Evolutionary conservation across 768 basidiomycete genomes (phyloP), one percentile per base, ranked within the genome.

Genomic region (Termitomyces sp.): DNA sequence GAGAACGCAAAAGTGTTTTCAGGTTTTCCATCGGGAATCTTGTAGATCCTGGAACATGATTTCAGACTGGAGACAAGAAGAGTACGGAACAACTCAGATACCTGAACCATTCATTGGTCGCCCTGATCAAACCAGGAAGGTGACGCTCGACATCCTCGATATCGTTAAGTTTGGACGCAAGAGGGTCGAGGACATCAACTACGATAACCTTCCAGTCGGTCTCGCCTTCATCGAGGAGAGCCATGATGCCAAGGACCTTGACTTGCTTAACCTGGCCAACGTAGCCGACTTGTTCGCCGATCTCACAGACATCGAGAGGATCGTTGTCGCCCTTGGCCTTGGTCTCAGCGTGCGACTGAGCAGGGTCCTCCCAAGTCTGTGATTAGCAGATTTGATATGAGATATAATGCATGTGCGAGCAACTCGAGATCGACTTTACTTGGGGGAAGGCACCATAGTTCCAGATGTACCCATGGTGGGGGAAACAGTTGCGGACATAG

Each of bases 151-250:
- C 94, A 68, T 99, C 97, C 77, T 98, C 97, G 56, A 98, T 91
- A 73, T 99, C 97, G 74, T 98, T 99, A 69, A 99, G 83, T 74
- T 96, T 92, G 69, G 90, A 80, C 16, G 97, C 97, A 60, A 98
- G 87, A 43, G 97, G 96, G 71, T 98, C 97, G 64, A 85, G 84
- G 61, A 97, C 84, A 71, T 98, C 97, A 63, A 98, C 93, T 71
- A 96, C 97, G 74, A 99, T 85, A 78, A 99, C 92, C 77, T 99
- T 99, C 97, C 97, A 99, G 80, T 98, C 97, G 63, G 97, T 98
- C 80, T 98, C 97, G 67, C 97, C 97, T 72, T 98, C 97, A 70
- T 99, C 97, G 64, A 98, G 87, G 58, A 98, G 82, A 57, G 97
- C 97, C 96, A 98, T 98, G 84, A 98, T 96, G 61, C 97, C 97